Evolutionary conservation across 305 asterid species (phyloP).

Genomic region (Fraxinus xanthoxyloides): DNA sequence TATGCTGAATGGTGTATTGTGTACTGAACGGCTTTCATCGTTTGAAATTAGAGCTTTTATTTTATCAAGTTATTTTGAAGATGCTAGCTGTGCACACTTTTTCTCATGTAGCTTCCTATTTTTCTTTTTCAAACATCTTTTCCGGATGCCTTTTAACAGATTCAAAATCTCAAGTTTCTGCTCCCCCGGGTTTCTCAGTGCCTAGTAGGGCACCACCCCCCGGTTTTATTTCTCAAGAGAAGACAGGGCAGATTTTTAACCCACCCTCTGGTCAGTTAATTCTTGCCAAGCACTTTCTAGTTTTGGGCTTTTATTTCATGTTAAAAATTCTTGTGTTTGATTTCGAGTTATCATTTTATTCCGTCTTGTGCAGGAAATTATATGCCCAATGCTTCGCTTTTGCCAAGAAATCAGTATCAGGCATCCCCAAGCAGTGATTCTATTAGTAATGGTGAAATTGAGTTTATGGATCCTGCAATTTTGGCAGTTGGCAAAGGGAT

Average conservation of each 20-base stretch:
- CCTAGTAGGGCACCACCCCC: constrained; percentile 88
- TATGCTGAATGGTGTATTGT: not conserved
- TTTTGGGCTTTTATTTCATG: not conserved
- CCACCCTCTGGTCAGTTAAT: constrained; percentile 51
- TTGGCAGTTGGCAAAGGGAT: constrained; percentile 93
- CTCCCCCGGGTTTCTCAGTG: constrained; percentile 89
- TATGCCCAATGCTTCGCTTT: constrained; percentile 45
- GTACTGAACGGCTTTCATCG: not conserved
- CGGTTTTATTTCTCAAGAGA: constrained; percentile 75
- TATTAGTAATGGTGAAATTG: constrained; percentile 58
- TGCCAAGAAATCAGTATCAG: constrained; percentile 57
- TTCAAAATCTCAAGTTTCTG: constrained; percentile 78
- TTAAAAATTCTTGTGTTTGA: not conserved
- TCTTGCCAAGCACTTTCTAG: not conserved
- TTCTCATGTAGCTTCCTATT: not conserved
- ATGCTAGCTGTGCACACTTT: not conserved
- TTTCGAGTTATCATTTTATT: constrained; percentile 4
- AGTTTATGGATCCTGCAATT: constrained; percentile 94
- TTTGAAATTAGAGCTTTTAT: constrained; percentile 4
- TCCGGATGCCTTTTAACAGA: constrained; percentile 44
- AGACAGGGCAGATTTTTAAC: constrained; percentile 48
- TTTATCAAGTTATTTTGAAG: not conserved
- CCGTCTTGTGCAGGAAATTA: constrained; percentile 56
- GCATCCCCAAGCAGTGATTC: constrained; percentile 43
- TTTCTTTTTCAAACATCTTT: constrained; percentile 8